Evolutionary conservation across 139 green algal species (phyloP), one percentile per base, ranked within the genome.

Genomic region (Eudorina sp.): DNA sequence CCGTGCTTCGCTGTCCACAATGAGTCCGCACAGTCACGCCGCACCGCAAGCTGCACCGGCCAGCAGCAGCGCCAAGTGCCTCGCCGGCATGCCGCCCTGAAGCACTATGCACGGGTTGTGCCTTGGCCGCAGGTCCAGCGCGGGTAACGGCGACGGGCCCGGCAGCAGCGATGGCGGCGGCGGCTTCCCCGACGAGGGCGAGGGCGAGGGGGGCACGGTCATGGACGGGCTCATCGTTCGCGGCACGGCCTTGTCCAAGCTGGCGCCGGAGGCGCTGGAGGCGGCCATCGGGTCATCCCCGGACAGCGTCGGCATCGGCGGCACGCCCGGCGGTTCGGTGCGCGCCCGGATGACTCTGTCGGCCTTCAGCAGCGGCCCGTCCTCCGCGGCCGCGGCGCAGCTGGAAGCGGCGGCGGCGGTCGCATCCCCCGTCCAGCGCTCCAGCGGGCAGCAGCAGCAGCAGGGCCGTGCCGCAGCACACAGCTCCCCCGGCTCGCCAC

Each of bases 271-370:
- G 48, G 83, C 83, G 9, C 53, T 31, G 9, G 68, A 82, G 68
- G 83, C 83, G 6, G 83, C 83, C 27, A 70, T 88, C 2, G 83
- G 83, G 16, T 34, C 81, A 4, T 79, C 79, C 41, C 79, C 79
- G 9, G 60, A 62, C 27, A 41, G 3, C 9, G n/a, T 38, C 19
- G 55, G 25, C 38, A 40, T 53, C 25, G 78, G n/a, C 75, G 38
- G 45, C 73, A 41, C 3, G 13, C 31, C 70, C 19, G 40, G 40
- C 21, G 40, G 55, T 2, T 48, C 68, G 34, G 40, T 29, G 11
- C 68, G 68, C 36, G 68, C 21, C 4, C 11, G 62, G 23, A 34
- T 72, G 62, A 40, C 62, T 11, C 21, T 72, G 31, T 72, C 62
- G 27, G 62, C 62, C 1, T 72, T 72, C 62, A 72, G 62, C 19